phyloP scores from a whole-genome alignment of 352 stramenopile species.

The Elongisporangium senticosum region DNA sequence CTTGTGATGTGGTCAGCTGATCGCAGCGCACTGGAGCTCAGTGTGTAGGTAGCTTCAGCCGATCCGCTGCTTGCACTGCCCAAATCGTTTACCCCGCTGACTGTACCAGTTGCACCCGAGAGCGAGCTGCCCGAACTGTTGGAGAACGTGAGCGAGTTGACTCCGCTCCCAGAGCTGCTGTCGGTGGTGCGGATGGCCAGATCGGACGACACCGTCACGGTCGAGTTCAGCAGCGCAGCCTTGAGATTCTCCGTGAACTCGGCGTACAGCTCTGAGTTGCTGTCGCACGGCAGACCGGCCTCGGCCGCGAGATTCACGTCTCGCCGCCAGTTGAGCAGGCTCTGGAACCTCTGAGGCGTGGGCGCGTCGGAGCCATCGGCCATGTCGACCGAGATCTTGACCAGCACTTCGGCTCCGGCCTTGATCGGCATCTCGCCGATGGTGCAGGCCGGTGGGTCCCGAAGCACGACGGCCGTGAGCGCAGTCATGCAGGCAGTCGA shows the following conservation, averaged over 20 bases:
- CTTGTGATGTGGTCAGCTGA: background rate
- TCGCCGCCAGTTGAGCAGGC: constrained; percentile 38
- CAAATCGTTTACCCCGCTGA: background rate
- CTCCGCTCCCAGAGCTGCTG: background rate
- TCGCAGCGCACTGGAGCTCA: background rate
- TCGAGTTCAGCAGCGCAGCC: constrained; percentile 19
- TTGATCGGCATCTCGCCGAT: constrained; percentile 49
- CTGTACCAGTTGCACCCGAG: background rate
- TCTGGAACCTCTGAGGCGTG: constrained; percentile 29
- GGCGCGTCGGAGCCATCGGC: constrained; percentile 17
- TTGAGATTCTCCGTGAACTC: constrained; percentile 39
- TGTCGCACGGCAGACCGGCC: constrained; percentile 33
- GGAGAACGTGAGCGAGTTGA: background rate
- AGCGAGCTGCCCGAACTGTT: background rate
- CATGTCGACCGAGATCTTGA: constrained; percentile 48
- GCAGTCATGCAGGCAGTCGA: constrained; percentile 37
- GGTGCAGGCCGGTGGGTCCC: constrained; percentile 36
- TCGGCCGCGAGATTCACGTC: constrained; percentile 43
- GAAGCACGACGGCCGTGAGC: constrained; percentile 42
- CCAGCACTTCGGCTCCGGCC: constrained; percentile 41
- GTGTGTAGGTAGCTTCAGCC: background rate
- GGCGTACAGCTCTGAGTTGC: constrained; percentile 33
- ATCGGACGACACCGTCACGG: constrained; percentile 4
- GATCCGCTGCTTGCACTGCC: background rate
- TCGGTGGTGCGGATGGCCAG: background rate